Evolutionary conservation across 2,329 filamentous ascomycete genomes (phyloP).

Genomic region (Lojkania enalia): DNA sequence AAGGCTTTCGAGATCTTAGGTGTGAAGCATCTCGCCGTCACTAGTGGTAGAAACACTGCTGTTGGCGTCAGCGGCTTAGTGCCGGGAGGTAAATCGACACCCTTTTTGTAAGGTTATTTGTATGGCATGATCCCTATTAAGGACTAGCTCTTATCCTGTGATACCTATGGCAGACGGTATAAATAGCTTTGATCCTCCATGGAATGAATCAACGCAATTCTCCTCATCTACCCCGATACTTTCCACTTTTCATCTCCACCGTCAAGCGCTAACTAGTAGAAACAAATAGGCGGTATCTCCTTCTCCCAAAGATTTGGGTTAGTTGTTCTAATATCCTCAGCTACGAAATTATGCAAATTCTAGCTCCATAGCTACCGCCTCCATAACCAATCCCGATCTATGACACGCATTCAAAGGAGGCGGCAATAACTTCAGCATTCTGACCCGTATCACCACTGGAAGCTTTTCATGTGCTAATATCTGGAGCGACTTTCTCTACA

Average conservation of each 20-base stretch:
- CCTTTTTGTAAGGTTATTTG: no score
- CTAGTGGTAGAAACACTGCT: neutral
- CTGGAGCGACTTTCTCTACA: conserved; percentile 5
- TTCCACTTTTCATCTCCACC: no score
- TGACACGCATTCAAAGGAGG: neutral
- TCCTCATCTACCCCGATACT: no score
- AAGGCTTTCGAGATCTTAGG: neutral
- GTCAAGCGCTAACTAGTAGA: no score
- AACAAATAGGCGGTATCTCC: no score
- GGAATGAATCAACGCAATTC: no score
- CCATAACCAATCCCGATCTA: neutral
- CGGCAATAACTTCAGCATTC: neutral
- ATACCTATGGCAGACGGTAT: no score
- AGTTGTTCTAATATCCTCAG: neutral
- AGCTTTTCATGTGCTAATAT: conserved; percentile 1
- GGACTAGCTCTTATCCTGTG: no score
- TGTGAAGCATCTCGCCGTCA: neutral
- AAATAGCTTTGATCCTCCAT: no score
- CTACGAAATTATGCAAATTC: neutral
- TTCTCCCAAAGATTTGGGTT: neutral
- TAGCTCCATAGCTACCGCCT: neutral
- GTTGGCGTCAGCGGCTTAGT: neutral
- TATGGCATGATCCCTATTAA: no score
- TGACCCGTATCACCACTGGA: neutral
- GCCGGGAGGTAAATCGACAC: neutral